Evolutionary conservation across 495 filamentous ascomycete genomes (phyloP), one percentile per base, ranked within the genome.

Genomic region (Astrocystis sublimbata): DNA sequence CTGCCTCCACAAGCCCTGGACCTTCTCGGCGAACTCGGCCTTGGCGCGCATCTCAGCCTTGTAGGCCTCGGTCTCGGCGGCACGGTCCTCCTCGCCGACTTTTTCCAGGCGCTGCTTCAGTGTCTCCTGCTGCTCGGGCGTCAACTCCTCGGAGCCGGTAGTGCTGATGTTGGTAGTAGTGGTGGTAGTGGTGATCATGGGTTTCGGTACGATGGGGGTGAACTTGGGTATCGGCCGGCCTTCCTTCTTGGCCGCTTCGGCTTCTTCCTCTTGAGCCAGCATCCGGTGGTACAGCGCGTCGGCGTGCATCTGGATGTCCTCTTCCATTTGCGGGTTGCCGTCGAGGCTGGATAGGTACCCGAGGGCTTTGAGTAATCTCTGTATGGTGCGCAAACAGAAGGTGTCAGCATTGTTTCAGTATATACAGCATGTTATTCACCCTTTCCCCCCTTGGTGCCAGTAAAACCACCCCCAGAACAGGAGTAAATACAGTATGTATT

Each of bases 251-350:
- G 90, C 90, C 65, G 85, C 79, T 57, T 87, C 80, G 23, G 89
- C 83, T 64, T 79, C 82, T 41, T 75, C 75, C 75, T 97, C 91
- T 69, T 92, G 92, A 50, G 82, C 80, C 19, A 93, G 74, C 88
- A 96, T 89, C 63, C 86, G 83, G 64, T 94, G 92, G 72, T 92
- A 97, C 33, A 97, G 79, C 56, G 82, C 86, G 75, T 97, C 92
- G 52, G 92, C 93, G 74, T 96, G 92, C 89, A 98, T 90, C 76
- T 98, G 94, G 62, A 98, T 96, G 58, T 85, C 79, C 77, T 98
- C 94, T 65, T 96, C 90, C 52, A 88, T 82, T 45, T 88, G 88
- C 5, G 78, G 65, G 36, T 85, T 78, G n/a, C 86, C 82, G 13
- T 87, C 78, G 62, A 83, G 80, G 38, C 80, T 81, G 0, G 84